These are phyloP conservation scores for Globisporangium mamillatum DNA, from an alignment of 352 stramenopile species.

Conservation along the genomic window DNA sequence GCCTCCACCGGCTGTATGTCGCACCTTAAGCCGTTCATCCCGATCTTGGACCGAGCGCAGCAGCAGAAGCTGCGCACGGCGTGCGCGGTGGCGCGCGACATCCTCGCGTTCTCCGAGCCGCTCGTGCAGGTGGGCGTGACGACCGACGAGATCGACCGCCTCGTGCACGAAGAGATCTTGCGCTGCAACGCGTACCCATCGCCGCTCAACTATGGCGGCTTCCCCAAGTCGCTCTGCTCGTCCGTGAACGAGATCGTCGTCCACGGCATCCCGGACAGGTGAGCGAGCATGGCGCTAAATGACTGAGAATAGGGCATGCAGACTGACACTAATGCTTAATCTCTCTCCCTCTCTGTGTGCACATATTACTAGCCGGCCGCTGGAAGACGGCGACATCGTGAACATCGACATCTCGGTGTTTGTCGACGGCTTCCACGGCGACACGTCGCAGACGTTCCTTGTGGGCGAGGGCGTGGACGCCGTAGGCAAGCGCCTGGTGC, in stretches of 20 bases:
- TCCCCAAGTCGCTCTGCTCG: conserved; percentile 95
- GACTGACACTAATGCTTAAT: not conserved
- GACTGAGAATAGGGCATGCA: not conserved
- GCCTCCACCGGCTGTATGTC: conserved; percentile 62
- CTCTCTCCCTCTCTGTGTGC: not conserved
- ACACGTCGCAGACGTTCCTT: conserved; percentile 97
- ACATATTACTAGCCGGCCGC: conserved; percentile 32
- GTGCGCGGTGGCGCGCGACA: conserved; percentile 71
- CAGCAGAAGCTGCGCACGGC: conserved; percentile 65
- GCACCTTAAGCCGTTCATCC: conserved; percentile 66
- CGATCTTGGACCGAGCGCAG: conserved; percentile 66
- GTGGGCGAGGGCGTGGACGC: conserved; percentile 91
- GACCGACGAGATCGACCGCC: conserved; percentile 93
- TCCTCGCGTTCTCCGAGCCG: conserved; percentile 71
- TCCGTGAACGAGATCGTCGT: conserved; percentile 97
- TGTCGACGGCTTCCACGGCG: conserved; percentile 94
- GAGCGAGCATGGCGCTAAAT: not conserved
- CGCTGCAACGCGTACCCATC: conserved; percentile 83
- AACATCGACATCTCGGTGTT: conserved; percentile 97
- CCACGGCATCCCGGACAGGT: conserved; percentile 95
- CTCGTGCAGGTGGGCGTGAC: conserved; percentile 82
- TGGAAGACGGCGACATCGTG: conserved; percentile 94
- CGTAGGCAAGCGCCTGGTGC: conserved; percentile 81
- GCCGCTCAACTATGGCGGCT: conserved; percentile 92
- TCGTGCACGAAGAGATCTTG: conserved; percentile 91